Conservation (phyloP, 768 basidiomycete genomes). For the Leucocoprinus leucothites region DNA sequence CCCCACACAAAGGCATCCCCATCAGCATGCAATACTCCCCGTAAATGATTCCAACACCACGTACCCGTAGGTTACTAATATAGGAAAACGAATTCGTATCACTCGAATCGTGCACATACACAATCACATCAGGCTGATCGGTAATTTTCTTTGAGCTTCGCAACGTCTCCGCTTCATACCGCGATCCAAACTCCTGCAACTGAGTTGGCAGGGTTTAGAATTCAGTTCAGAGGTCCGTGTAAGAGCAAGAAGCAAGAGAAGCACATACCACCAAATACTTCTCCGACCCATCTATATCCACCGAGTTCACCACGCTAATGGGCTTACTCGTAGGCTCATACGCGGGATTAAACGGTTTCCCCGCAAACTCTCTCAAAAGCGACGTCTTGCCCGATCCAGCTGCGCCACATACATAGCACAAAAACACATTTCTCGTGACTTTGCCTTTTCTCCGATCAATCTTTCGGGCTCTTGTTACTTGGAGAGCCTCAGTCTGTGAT, state of each 20-base stretch:
- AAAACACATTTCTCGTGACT: slow-evolving; percentile 86
- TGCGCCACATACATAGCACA: slow-evolving; percentile 92
- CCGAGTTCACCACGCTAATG: slow-evolving; percentile 90
- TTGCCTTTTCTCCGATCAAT: slow-evolving; percentile 84
- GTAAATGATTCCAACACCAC: neutral
- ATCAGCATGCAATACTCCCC: no score
- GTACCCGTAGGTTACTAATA: slow-evolving; percentile 91
- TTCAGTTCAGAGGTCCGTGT: neutral
- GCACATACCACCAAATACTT: slow-evolving; percentile 91
- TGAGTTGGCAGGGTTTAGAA: slow-evolving; percentile 25
- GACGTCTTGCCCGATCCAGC: slow-evolving; percentile 96
- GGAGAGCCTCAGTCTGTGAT: slow-evolving; percentile 78
- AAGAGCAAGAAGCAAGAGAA: neutral
- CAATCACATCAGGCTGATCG: slow-evolving; percentile 89
- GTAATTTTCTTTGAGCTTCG: slow-evolving; percentile 84
- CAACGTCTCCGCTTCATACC: slow-evolving; percentile 88
- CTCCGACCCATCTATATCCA: slow-evolving; percentile 92
- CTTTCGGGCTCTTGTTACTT: slow-evolving; percentile 82
- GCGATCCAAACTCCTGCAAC: slow-evolving; percentile 97
- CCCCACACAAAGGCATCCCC: no score
- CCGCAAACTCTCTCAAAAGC: slow-evolving; percentile 79
- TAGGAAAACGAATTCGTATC: slow-evolving; percentile 99
- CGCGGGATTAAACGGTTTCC: slow-evolving; percentile 66
- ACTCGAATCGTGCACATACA: slow-evolving; percentile 96
- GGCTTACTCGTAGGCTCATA: slow-evolving; percentile 91